Conservation (phyloP, 2,329 filamentous ascomycete genomes). For the Trichoderma sp. region DNA sequence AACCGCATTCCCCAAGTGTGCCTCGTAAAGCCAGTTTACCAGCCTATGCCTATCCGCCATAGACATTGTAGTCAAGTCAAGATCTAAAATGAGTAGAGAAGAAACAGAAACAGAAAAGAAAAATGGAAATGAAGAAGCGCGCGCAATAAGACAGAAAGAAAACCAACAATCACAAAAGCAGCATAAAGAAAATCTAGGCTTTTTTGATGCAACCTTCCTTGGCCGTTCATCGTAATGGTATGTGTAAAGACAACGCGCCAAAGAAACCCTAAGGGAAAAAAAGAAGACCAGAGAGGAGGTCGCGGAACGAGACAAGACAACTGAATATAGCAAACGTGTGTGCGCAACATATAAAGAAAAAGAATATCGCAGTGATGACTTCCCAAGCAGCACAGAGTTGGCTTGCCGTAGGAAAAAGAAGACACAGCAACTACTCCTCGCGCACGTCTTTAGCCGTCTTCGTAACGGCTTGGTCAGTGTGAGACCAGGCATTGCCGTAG, state of each 20-base stretch:
- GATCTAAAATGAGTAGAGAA: not conserved
- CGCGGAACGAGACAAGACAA: not conserved
- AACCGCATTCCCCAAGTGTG: not conserved
- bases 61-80: not conserved
- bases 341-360: not conserved
- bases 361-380: not conserved
- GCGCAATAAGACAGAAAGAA: not conserved
- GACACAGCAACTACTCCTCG: constrained; percentile 1
- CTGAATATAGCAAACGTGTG: not conserved
- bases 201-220: not conserved
- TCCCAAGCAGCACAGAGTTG: not conserved
- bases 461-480: not conserved
- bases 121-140: not conserved
- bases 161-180: not conserved
- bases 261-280: not conserved
- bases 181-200: not conserved
- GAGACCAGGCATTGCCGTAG: not conserved
- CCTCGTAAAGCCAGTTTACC: not conserved
- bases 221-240: not conserved
- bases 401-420: constrained; percentile 34
- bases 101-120: not conserved
- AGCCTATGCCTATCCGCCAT: constrained; percentile 6
- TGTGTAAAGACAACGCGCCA: not conserved
- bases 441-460: not conserved
- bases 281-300: not conserved